Percentiles rank a stretch among this genome's conserved stretches.
Conservation (phyloP, 257 asterid genomes). For the Voacanga thouarsii region DNA sequence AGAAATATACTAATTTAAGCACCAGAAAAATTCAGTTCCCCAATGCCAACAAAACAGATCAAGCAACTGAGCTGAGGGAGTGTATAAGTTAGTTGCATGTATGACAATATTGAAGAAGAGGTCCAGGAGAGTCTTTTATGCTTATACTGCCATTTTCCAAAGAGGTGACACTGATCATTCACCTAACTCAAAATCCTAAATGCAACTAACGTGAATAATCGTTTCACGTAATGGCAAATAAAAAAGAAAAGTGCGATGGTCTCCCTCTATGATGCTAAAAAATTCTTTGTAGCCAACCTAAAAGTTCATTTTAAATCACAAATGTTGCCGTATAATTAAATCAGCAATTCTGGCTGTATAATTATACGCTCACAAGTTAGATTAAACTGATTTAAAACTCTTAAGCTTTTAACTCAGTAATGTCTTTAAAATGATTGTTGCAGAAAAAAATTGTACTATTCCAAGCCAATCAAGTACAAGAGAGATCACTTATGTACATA, state of each 20-base stretch:
- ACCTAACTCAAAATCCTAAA: background rate
- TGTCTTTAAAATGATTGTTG: background rate
- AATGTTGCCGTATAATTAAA: background rate
- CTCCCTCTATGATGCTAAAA: background rate
- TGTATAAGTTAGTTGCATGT: background rate
- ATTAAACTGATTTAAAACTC: background rate
- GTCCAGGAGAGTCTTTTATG: background rate
- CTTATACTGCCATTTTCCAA: background rate
- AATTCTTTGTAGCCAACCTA: background rate
- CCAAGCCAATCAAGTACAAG: constrained; percentile 31
- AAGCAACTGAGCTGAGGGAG: background rate
- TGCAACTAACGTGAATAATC: background rate
- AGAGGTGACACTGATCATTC: background rate
- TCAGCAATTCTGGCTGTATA: background rate
- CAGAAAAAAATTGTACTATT: constrained; percentile 11
- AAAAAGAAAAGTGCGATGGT: background rate
- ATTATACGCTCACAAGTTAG: background rate
- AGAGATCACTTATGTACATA: constrained; percentile 41
- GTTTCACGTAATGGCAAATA: background rate
- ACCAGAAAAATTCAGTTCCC: background rate
- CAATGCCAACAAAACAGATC: background rate
- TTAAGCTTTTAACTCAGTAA: background rate
- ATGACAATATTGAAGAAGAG: background rate
- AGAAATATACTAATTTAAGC: background rate
- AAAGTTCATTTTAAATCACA: background rate